Evolutionary conservation across 2,329 filamentous ascomycete species (phyloP).

Genomic region (Fusarium lateritium): DNA sequence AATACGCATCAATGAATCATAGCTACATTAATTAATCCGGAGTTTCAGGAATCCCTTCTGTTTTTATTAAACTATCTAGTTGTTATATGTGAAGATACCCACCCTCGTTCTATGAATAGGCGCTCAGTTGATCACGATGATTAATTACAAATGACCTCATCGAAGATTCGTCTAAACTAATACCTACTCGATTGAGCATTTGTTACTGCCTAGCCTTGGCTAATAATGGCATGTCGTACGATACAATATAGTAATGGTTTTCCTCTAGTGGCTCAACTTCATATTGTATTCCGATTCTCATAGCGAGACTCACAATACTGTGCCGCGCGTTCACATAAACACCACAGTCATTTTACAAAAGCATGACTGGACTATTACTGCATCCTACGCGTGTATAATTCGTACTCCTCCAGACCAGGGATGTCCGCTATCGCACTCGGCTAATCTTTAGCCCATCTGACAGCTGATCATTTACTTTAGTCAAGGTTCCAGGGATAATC

Average conservation of each 20-base stretch:
- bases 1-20: not conserved
- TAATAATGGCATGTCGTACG: not conserved
- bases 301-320: not conserved
- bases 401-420: not conserved
- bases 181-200: too few species aligned
- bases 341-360: not conserved
- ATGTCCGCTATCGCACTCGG: constrained; percentile 4
- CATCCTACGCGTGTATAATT: not conserved
- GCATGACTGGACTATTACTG: not conserved
- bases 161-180: too few species aligned
- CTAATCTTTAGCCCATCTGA: constrained; percentile 27
- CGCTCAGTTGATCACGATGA: too few species aligned
- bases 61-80: too few species aligned
- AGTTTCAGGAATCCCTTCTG: not conserved
- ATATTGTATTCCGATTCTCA: too few species aligned
- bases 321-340: not conserved
- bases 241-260: not conserved
- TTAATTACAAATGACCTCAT: too few species aligned
- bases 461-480: constrained; percentile 15
- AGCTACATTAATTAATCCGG: not conserved
- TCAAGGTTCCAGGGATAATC: not conserved
- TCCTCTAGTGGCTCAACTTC: too few species aligned
- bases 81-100: too few species aligned
- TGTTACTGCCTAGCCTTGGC: too few species aligned
- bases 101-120: too few species aligned